A percentile compares a stretch with the other conserved stretches of the same genome.
phyloP scores from a whole-genome alignment of 2,329 filamentous ascomycete genomes.

The Ascochyta fabae region DNA sequence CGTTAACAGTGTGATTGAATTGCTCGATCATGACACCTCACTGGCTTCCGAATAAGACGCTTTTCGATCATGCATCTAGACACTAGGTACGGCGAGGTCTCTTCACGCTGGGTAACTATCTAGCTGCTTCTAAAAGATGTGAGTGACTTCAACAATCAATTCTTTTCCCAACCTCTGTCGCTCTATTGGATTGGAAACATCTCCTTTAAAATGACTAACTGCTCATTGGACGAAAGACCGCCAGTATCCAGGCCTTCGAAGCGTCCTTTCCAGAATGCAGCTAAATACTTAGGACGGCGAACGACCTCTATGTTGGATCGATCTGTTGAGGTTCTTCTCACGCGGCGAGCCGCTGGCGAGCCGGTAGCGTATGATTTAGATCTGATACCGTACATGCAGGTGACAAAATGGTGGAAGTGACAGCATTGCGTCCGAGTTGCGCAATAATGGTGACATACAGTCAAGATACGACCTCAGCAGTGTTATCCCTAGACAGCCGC shows the following conservation, averaged over 20 bases:
- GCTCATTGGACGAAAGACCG: not conserved
- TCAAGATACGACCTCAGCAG: not conserved
- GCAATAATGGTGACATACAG: not conserved
- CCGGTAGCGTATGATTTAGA: not conserved
- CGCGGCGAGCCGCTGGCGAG: not conserved
- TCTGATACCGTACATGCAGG: not conserved
- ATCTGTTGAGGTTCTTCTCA: constrained; percentile 4
- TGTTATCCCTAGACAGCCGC: not conserved
- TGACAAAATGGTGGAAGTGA: not conserved
- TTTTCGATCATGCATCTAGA: constrained; percentile 4
- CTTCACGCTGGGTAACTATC: not conserved
- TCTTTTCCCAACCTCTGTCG: not conserved
- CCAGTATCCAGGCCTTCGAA: constrained; percentile 2
- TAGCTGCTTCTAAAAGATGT: not conserved
- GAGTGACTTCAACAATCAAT: constrained; percentile 2
- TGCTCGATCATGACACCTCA: not conserved
- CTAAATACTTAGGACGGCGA: constrained; percentile 16
- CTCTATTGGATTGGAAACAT: not conserved
- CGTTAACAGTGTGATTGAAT: not conserved
- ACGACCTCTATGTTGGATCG: constrained; percentile 3
- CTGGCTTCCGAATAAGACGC: not conserved
- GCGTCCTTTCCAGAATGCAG: constrained; percentile 1
- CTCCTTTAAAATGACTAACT: not conserved
- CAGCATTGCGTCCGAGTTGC: not conserved
- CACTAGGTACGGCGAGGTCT: constrained; percentile 5